phyloP scores from a whole-genome alignment of 2,329 filamentous ascomycete genomes.

The Sporothrix humicola region DNA sequence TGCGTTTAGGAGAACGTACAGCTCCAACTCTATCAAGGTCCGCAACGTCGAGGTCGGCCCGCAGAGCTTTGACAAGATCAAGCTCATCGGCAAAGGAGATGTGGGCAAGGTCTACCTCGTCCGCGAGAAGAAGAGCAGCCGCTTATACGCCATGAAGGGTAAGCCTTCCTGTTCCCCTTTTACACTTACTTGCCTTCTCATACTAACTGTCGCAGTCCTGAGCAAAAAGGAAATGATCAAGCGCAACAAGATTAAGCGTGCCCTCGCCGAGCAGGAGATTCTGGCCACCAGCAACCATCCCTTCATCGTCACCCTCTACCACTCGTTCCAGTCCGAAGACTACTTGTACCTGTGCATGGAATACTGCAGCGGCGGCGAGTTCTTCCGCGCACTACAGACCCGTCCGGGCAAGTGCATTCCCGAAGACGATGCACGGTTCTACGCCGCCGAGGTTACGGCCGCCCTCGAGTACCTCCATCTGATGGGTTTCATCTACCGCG shows the following conservation, averaged over 20 bases:
- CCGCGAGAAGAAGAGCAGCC: constrained; percentile 93
- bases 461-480: constrained; percentile 95
- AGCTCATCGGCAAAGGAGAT: constrained; percentile 97
- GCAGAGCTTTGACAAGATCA: constrained; percentile 98
- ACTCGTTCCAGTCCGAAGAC: constrained; percentile 98
- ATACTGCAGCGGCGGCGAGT: constrained; percentile 98
- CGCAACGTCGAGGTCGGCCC: constrained; percentile 95
- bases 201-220: constrained; percentile 65
- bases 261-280: constrained; percentile 96
- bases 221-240: constrained; percentile 99
- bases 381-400: constrained; percentile 95
- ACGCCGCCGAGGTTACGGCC: constrained; percentile 95
- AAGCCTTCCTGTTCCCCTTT: constrained; percentile 41
- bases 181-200: no score
- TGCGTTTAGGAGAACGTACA: constrained; percentile 92
- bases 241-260: constrained; percentile 99
- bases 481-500: constrained; percentile 99
- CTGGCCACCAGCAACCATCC: constrained; percentile 98
- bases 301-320: constrained; percentile 97
- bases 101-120: constrained; percentile 98
- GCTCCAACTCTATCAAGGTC: constrained; percentile 98
- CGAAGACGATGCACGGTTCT: constrained; percentile 95
- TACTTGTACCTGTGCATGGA: constrained; percentile 99
- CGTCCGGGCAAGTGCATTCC: constrained; percentile 96
- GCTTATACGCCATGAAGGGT: constrained; percentile 99